Evolutionary conservation across 2,329 filamentous ascomycete genomes (phyloP).

Genomic region (Fusarium kyushuense): DNA sequence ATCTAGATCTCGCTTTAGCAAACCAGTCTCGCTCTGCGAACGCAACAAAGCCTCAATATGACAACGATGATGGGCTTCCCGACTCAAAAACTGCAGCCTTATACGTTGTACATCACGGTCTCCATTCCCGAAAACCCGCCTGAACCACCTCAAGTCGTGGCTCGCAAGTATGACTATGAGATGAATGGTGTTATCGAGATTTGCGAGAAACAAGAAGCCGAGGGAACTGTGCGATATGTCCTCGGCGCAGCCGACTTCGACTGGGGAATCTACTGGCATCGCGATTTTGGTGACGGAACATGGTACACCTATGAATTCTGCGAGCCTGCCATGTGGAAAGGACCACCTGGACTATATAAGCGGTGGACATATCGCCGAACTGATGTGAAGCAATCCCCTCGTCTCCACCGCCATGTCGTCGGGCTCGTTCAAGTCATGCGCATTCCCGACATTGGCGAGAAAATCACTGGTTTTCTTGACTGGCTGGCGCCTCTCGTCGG

Average conservation of each 20-base stretch:
- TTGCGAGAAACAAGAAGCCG: constrained; percentile 27
- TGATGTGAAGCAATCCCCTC: constrained; percentile 44
- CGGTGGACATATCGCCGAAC: constrained; percentile 37
- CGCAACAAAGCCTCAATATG: neutral
- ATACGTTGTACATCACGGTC: constrained; percentile 46
- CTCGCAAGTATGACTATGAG: constrained; percentile 27
- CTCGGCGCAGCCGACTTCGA: constrained; percentile 49
- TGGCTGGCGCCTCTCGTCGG: constrained; percentile 49
- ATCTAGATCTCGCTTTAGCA: neutral
- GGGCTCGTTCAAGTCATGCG: constrained; percentile 50
- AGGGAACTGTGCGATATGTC: constrained; percentile 36
- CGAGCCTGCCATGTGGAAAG: constrained; percentile 2
- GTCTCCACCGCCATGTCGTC: constrained; percentile 48
- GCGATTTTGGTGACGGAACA: constrained; percentile 43
- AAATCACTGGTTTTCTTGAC: constrained; percentile 50
- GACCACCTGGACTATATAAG: constrained; percentile 23
- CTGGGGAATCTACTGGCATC: constrained; percentile 55
- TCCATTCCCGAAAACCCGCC: constrained; percentile 28
- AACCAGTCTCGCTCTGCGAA: neutral
- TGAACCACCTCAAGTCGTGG: constrained; percentile 6
- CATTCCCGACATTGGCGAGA: constrained; percentile 33
- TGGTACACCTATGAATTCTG: constrained; percentile 44
- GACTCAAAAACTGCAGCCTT: constrained; percentile 37
- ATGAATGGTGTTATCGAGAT: constrained; percentile 12
- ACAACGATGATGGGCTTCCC: constrained; percentile 33